Evolutionary conservation across 2,329 filamentous ascomycete genomes (phyloP).

Genomic region (Tricladium varicosporioides): DNA sequence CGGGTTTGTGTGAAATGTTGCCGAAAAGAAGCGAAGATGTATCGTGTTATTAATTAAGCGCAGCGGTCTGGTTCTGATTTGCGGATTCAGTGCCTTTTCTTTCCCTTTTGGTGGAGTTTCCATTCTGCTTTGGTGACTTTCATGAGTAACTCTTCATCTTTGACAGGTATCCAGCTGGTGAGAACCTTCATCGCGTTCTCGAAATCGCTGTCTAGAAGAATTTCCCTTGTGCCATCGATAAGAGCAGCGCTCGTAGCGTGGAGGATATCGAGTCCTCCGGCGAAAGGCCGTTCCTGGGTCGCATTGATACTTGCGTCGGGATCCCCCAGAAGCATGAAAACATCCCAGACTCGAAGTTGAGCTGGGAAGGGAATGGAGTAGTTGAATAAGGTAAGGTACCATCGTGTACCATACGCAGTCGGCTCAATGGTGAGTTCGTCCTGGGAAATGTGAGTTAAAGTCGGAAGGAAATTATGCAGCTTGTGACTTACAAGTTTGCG

Average conservation of each 20-base stretch:
- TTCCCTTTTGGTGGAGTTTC: constrained; percentile 57
- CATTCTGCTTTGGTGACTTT: constrained; percentile 84
- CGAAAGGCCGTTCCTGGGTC: constrained; percentile 41
- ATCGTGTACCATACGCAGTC: constrained; percentile 92
- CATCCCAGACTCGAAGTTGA: constrained; percentile 94
- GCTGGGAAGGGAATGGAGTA: constrained; percentile 92
- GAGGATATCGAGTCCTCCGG: constrained; percentile 76
- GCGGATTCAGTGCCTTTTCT: constrained; percentile 29
- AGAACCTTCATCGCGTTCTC: constrained; percentile 97
- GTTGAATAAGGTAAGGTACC: constrained; percentile 98
- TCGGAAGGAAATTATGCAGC: not conserved
- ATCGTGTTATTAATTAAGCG: constrained; percentile 46
- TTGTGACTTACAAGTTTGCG: constrained; percentile 67
- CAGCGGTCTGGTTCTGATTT: constrained; percentile 28
- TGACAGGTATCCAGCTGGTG: constrained; percentile 90
- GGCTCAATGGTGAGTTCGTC: constrained; percentile 76
- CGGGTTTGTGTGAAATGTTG: constrained; percentile 36
- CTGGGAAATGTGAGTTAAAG: constrained; percentile 40
- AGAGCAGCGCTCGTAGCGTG: constrained; percentile 88
- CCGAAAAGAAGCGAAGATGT: constrained; percentile 48
- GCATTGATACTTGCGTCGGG: constrained; percentile 43
- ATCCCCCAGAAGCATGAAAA: constrained; percentile 92
- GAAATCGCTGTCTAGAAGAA: constrained; percentile 89
- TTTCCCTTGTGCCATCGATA: constrained; percentile 85
- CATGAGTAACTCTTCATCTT: constrained; percentile 93